Percentiles rank a stretch among this genome's conserved stretches.
phyloP scores from a whole-genome alignment of 345 rosid species.

The Populus alba region DNA sequence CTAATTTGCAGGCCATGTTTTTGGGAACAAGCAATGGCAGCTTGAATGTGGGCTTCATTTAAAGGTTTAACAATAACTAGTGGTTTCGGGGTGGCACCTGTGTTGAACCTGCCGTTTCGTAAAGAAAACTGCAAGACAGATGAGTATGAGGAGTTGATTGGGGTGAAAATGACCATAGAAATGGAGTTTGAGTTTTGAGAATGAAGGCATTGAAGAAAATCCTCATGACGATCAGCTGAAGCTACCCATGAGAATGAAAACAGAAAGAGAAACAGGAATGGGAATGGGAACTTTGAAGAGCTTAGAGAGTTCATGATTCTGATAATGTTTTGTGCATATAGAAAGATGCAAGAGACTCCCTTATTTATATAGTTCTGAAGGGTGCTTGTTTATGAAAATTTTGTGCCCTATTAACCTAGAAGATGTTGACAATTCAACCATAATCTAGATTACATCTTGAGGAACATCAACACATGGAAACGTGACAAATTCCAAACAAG shows the following conservation, averaged over 20 bases:
- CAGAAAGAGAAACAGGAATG: neutral
- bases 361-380: too few relatives aligned
- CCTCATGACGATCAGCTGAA: constrained; percentile 6
- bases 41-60: constrained; percentile 1
- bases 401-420: neutral
- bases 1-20: constrained; percentile 8
- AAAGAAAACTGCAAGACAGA: constrained; percentile 3
- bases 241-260: neutral
- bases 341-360: neutral
- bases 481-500: neutral
- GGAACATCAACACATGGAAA: neutral
- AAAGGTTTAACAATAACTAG: constrained; percentile 11
- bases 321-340: neutral
- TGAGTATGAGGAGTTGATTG: constrained; percentile 5
- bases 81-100: constrained; percentile 9
- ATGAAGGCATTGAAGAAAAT: constrained; percentile 11
- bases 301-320: neutral
- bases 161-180: constrained; percentile 9
- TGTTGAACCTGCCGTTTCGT: constrained; percentile 10
- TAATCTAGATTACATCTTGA: neutral
- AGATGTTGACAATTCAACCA: neutral
- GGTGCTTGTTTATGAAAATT: neutral
- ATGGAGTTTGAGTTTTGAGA: constrained; percentile 6
- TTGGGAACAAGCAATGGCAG: neutral
- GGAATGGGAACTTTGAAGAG: neutral